Base-by-base conservation (phyloP, 2,329 filamentous ascomycete genomes). In the Fusarium tanahbumbuense region DNA sequence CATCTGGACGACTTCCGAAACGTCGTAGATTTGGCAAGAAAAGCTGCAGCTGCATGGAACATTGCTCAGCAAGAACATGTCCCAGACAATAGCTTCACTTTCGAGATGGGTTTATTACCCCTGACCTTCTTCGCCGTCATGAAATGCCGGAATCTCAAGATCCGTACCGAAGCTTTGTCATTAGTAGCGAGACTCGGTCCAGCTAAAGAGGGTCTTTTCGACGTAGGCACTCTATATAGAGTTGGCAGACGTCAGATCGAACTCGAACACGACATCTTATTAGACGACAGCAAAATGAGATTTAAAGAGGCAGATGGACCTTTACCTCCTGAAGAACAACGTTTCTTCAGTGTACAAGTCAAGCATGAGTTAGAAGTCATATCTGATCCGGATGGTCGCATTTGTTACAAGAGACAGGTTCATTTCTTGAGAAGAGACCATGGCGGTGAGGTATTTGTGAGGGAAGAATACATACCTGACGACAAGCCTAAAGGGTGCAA, bases 181-280 rank as follows among this genome's bases (percentile, higher is more conserved):
- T 6, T 64, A 9, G 59, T 22, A 3, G 41, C n/a, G 27, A 27
- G 23, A 18, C 46, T 65, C 13, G 52, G 60, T 5, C 27, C 41
- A 4, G 52, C 62, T 2, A 65, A 65, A 16, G 62, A 65, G 15
- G 62, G 62, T 0, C 4, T 65, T 8, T 65, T 65, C 12, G 60
- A 65, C 12, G 62, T 58, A 6, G 62, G 62, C 6, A 65, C 62
- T 20, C 3, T 64, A 2, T 65, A 64, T 5, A 58, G 60, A 64
- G 41, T 58, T 22, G 62, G 60, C 2, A 64, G 62, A 30, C 62
- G 62, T 0, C 60, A 47, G 0, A 37, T 65, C 3, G 60, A 65
- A 15, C 32, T 65, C 0, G 62, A 64, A 4, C 52, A 64, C 3
- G 41, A n/a, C 3, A 16, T 30, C 13, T 48, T 20, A 5, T 28